phyloP scores from a whole-genome alignment of 257 asterid genomes.

The Handroanthus guayacan region DNA sequence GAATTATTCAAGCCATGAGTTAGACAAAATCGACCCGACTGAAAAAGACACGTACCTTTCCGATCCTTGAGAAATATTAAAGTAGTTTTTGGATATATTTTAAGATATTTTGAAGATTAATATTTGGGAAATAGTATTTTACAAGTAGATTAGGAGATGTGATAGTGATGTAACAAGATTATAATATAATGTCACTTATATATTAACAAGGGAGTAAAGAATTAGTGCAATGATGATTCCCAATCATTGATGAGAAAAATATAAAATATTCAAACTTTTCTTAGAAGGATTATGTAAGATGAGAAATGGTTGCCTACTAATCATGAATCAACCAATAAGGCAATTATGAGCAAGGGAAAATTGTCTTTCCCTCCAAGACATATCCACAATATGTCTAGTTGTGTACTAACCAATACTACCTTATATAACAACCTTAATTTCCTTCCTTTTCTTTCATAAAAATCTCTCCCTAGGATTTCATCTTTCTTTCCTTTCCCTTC shows the following conservation, averaged over 20 bases:
- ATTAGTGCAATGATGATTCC: background rate
- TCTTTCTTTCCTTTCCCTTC: background rate
- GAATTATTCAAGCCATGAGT: too few relatives aligned
- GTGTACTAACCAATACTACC: conserved; percentile 32
- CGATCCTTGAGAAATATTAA: too few relatives aligned
- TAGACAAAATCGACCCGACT: too few relatives aligned
- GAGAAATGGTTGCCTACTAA: conserved; percentile 6
- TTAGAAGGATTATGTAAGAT: conserved; percentile 6
- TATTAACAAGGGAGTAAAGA: background rate
- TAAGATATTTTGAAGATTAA: too few relatives aligned
- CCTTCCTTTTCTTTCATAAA: background rate
- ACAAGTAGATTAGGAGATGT: too few relatives aligned
- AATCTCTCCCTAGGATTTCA: background rate
- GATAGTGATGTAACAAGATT: too few relatives aligned
- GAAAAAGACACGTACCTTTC: too few relatives aligned
- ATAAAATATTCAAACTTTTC: conserved; percentile 9
- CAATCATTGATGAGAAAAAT: background rate
- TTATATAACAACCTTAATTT: background rate
- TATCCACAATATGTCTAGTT: conserved; percentile 18
- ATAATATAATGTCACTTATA: background rate
- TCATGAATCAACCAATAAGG: conserved; percentile 32
- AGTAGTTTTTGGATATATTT: too few relatives aligned
- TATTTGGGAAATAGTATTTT: too few relatives aligned
- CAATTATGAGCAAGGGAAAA: conserved; percentile 34
- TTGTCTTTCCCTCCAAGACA: conserved; percentile 47